phyloP scores from a whole-genome alignment of 2,329 filamentous ascomycete genomes.

The Colletotrichum sp. region DNA sequence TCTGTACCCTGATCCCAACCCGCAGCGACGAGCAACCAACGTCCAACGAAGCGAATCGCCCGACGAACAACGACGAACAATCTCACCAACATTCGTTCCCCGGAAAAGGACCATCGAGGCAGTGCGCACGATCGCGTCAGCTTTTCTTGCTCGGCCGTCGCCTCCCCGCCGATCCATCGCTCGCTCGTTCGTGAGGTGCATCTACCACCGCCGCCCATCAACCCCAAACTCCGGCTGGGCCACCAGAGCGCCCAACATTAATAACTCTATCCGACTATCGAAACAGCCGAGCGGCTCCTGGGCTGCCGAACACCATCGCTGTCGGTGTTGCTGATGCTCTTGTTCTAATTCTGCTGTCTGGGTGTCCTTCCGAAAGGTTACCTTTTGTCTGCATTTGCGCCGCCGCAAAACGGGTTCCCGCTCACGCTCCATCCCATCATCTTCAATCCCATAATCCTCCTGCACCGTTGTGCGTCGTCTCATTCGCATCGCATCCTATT shows the following conservation, averaged over 20 bases:
- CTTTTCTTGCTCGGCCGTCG: background rate
- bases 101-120: background rate
- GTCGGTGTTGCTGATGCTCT: background rate
- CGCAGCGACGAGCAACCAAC: background rate
- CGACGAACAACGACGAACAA: background rate
- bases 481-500: background rate
- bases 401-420: background rate
- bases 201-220: background rate
- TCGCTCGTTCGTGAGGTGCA: background rate
- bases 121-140: constrained; percentile 9
- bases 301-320: background rate
- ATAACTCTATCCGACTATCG: background rate
- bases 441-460: background rate
- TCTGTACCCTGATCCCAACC: background rate
- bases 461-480: background rate
- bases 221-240: background rate
- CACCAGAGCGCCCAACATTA: background rate
- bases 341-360: background rate
- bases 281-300: constrained; percentile 5
- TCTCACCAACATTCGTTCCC: background rate
- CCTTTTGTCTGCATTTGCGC: background rate
- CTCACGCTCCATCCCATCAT: background rate
- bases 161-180: background rate
- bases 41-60: background rate
- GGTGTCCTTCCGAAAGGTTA: background rate